These are phyloP conservation scores for Plasmodium blacklocki DNA, from an alignment of 169 alveolate genomes.

Conservation along the genomic window DNA sequence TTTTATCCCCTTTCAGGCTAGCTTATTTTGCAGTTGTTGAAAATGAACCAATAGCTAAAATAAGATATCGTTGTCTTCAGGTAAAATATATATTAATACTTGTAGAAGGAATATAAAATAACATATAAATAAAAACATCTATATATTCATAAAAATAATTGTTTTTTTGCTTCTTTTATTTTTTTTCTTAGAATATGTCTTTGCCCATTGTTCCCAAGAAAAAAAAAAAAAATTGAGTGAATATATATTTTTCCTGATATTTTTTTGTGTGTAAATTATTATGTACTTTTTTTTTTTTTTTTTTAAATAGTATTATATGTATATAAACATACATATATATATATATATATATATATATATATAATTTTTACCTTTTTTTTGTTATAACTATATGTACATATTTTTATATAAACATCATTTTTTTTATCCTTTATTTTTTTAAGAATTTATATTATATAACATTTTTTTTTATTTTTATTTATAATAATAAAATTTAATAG, in stretches of 20 bases:
- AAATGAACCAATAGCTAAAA: conserved; percentile 90
- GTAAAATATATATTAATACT: conserved; percentile 46
- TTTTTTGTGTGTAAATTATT: conserved; percentile 3
- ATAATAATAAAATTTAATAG: no score
- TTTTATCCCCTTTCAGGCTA: conserved; percentile 72
- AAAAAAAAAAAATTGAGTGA: conserved; percentile 29
- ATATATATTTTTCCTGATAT: conserved; percentile 14
- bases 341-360: no score
- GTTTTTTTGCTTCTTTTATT: conserved; percentile 21
- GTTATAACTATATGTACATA: no score
- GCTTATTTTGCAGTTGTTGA: conserved; percentile 94
- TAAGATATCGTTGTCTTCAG: conserved; percentile 89
- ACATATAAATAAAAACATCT: no score
- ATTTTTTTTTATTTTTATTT: no score
- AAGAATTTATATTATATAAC: no score
- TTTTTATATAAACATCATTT: no score
- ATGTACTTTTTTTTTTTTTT: neutral
- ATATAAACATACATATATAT: no score
- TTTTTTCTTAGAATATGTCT: conserved; percentile 63
- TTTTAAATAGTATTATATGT: no score
- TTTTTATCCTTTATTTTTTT: no score
- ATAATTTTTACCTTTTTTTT: no score
- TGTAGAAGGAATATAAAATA: no score
- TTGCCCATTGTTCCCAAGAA: conserved; percentile 52
- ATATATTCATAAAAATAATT: conserved; percentile 3